Evolutionary conservation across 192 early-diverging fungal genomes (phyloP), one percentile per base, ranked within the genome.

Genomic region (Podila epicladia): DNA sequence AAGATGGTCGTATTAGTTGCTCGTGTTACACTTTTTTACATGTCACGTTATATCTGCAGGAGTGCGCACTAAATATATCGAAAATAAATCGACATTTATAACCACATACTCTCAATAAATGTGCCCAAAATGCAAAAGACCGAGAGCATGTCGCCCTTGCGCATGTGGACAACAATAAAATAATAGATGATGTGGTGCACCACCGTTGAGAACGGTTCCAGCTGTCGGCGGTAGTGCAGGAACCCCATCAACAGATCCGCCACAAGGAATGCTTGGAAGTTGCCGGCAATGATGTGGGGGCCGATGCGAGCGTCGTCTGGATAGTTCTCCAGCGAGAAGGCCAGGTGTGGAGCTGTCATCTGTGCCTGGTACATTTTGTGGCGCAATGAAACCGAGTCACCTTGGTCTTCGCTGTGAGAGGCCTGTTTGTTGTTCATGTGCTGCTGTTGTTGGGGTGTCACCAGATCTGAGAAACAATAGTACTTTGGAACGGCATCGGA

Each of bases 181-280:
- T 65, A 73, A 49, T 80, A 80, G 41, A 80, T 73, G 20, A 80
- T 69, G 35, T 80, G 77, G 62, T 80, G 77, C 3, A 80, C 33
- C 24, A 80, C 77, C 9, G 77, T 80, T 57, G 77, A 80, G 62
- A 80, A 73, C 17, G 70, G 70, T 29, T 80, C 77, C 17, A 80
- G 28, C 24, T 80, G 66, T 61, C 51, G 67, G 6, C 71, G 50
- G 32, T 80, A 80, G 15, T 80, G 67, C 3, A 80, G 72, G 20
- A 65, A 26, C 17, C 77, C 77, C 51, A 80, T 51, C 5, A 80
- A 19, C 26, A 80, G 22, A 28, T 80, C 77, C 2, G 64, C 53
- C 15, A 73, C 33, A 15, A 80, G 50, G 53, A 80, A 80, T 13
- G 71, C 77, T 32, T 80, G 77, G 29, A 80, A 80, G 57, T 80